Base-by-base conservation (phyloP, 2,329 filamentous ascomycete genomes). In the Colletotrichum ledebouriae region DNA sequence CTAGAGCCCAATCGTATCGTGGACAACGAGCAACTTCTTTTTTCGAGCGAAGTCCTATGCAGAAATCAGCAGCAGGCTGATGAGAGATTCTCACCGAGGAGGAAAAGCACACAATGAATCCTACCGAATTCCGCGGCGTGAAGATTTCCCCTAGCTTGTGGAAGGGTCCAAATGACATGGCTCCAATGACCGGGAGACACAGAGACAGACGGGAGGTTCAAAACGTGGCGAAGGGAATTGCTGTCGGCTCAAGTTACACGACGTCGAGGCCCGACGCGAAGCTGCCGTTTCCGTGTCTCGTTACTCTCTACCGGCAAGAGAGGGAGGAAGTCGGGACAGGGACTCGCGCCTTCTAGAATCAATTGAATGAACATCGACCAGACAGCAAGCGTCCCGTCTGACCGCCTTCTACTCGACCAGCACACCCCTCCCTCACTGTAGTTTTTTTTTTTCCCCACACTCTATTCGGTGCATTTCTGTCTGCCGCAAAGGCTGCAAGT, bases 231-330 rank as follows among this genome's bases (percentile, higher is more conserved):
- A 37, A n/a, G 17, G 17, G 20, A 22, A 55, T 29, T 15, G 49
- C 63, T 22, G 47, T 61, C 47, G n/a, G 29, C 20, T 25, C 41
- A 33, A 44, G 56, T 61, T 59, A 42, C 63, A 65, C 63, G 29
- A 56, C 57, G n/a, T 56, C 61, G 47, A 64, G 47, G 41, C 65
- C 49, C 49, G 47, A 65, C 34, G 61, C 34, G 49, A 50, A 37
- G 57, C 4, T 37, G 41, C 47, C 53, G 52, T 41, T 41, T 46
- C 59, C 50, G 41, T 47, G n/a, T 10, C 34, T 37, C 34, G 22
- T 6, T 11, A 44, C 39, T 25, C 25, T 25, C 25, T 25, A 25
- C 25, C 25, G 25, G 25, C 25, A 4, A 55, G 52, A 15, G 22
- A 37, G 17, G 6, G n/a, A 46, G 17, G 42, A 20, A 41, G 52